Evolutionary conservation across 2,329 filamentous ascomycete genomes (phyloP).

Genomic region (Fusarium palustre): DNA sequence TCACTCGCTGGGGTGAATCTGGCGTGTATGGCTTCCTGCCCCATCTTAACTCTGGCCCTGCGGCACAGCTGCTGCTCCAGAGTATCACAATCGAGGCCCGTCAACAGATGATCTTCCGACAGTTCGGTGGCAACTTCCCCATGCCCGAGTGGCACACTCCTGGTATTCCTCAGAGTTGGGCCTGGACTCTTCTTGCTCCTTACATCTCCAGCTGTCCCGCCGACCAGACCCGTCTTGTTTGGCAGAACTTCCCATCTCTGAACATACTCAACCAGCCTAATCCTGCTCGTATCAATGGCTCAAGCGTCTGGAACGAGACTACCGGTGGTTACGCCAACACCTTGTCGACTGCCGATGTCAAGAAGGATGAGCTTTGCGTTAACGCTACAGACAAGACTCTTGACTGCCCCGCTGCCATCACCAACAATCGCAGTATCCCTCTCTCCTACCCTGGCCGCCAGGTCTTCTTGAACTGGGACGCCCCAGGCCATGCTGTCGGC

Average conservation of each 20-base stretch:
- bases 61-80: conserved; percentile 78
- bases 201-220: conserved; percentile 82
- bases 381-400: conserved; percentile 65
- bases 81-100: conserved; percentile 83
- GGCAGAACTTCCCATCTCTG: conserved; percentile 86
- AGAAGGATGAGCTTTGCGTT: conserved; percentile 64
- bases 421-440: conserved; percentile 75
- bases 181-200: conserved; percentile 83
- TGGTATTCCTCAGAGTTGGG: conserved; percentile 85
- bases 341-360: conserved; percentile 60
- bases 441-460: conserved; percentile 80
- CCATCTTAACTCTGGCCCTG: conserved; percentile 81
- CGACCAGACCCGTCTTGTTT: conserved; percentile 78
- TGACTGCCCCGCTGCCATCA: conserved; percentile 73
- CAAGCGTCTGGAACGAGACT: conserved; percentile 72
- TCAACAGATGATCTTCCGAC: conserved; percentile 86
- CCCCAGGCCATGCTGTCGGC: conserved; percentile 74
- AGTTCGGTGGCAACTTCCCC: conserved; percentile 82
- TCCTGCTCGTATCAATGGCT: conserved; percentile 73
- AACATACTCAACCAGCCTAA: conserved; percentile 82
- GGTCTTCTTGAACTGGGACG: conserved; percentile 79
- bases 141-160: conserved; percentile 87
- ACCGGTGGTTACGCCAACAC: conserved; percentile 69
- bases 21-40: conserved; percentile 85
- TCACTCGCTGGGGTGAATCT: conserved; percentile 84